These are phyloP conservation scores for Daldinia childiae DNA, from an alignment of 495 filamentous ascomycete species.

Conservation along the genomic window DNA sequence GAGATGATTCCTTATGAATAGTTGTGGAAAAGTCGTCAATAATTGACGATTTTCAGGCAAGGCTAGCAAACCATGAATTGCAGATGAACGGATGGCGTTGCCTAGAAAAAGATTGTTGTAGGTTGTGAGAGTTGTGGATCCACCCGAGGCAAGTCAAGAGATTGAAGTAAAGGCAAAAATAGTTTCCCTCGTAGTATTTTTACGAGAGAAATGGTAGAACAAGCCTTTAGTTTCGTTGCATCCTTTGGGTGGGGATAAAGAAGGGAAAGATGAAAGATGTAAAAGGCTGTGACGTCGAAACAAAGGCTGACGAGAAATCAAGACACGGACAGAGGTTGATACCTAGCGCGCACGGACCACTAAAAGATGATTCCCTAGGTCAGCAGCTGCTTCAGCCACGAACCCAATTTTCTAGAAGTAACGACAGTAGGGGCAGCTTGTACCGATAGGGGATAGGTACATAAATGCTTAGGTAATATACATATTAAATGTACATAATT, in stretches of 20 bases:
- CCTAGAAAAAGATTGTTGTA: slow-evolving; percentile 20
- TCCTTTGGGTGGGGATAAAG: slow-evolving; percentile 5
- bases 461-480: too few species aligned
- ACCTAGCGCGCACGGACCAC: slow-evolving; percentile 3
- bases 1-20: background rate
- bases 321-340: background rate
- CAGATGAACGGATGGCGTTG: background rate
- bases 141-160: slow-evolving; percentile 16
- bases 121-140: slow-evolving; percentile 10
- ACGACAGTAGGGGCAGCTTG: background rate
- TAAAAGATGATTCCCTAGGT: background rate
- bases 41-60: slow-evolving; percentile 1
- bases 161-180: background rate
- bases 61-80: slow-evolving; percentile 23
- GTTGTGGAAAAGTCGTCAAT: slow-evolving; percentile 9
- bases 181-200: background rate
- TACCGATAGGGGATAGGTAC: background rate
- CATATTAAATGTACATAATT: too few species aligned
- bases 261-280: slow-evolving; percentile 19
- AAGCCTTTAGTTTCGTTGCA: background rate
- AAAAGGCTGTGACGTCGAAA: slow-evolving; percentile 30
- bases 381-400: background rate
- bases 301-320: slow-evolving; percentile 29
- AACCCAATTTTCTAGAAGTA: background rate
- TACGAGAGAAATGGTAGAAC: background rate